Evolutionary conservation across 2,329 filamentous ascomycete genomes (phyloP).

Genomic region (Didymella segeticola): DNA sequence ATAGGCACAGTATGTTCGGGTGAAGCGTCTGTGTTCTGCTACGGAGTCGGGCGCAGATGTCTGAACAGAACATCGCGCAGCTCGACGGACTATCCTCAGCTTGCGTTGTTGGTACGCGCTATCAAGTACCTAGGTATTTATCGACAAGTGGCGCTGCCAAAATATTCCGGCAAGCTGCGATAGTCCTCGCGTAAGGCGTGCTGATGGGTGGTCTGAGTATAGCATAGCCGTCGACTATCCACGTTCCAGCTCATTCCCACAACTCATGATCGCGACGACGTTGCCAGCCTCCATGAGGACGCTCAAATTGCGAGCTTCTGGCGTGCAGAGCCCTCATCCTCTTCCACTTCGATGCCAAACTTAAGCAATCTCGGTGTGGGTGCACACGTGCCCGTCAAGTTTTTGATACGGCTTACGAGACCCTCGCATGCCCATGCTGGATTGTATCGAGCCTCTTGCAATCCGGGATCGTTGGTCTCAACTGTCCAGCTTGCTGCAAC

Average conservation of each 20-base stretch:
- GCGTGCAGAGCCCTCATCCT: slow-evolving; percentile 18
- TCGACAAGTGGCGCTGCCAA: slow-evolving; percentile 71
- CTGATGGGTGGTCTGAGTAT: slow-evolving; percentile 40
- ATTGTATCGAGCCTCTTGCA: slow-evolving; percentile 5
- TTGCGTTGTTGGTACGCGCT: slow-evolving; percentile 62
- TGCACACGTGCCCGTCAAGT: not conserved
- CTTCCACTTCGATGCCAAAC: slow-evolving; percentile 16
- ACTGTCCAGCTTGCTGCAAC: not conserved
- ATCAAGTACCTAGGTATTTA: slow-evolving; percentile 67
- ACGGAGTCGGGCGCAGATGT: slow-evolving; percentile 73
- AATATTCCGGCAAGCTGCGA: slow-evolving; percentile 43
- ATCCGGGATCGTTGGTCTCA: not conserved
- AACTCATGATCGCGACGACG: slow-evolving; percentile 31
- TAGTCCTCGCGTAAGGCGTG: slow-evolving; percentile 43
- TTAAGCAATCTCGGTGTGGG: slow-evolving; percentile 10
- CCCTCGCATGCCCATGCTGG: not conserved
- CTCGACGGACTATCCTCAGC: slow-evolving; percentile 56
- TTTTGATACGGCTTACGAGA: slow-evolving; percentile 2
- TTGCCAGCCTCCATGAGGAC: slow-evolving; percentile 20
- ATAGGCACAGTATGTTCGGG: slow-evolving; percentile 51
- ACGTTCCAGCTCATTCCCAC: slow-evolving; percentile 37
- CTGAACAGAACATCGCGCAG: slow-evolving; percentile 60
- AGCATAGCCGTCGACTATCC: slow-evolving; percentile 42
- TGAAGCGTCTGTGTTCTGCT: slow-evolving; percentile 67
- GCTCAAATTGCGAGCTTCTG: slow-evolving; percentile 10